A percentile compares a stretch with the other conserved stretches of the same genome.
Evolutionary conservation across 23 red algal species (phyloP).

Genomic region (Rhodosorus marinus): DNA sequence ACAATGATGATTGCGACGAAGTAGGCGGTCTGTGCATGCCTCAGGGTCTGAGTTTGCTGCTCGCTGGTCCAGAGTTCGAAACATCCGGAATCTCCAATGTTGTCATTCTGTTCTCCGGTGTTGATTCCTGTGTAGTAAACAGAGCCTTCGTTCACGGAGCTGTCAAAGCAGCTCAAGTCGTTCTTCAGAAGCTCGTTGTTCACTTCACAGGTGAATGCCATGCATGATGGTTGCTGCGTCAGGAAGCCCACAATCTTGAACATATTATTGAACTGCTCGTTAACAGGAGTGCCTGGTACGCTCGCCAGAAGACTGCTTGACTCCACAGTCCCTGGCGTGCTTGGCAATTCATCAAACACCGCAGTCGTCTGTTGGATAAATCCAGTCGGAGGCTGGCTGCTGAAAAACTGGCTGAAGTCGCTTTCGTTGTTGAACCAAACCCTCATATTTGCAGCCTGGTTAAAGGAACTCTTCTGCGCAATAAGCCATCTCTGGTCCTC

Average conservation of each 20-base stretch:
- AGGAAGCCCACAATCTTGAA: constrained; percentile 36
- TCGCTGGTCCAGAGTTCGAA: constrained; percentile 30
- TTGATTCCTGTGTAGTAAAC: constrained; percentile 1
- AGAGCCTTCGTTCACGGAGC: background rate
- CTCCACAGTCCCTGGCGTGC: no score
- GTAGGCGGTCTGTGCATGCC: constrained; percentile 42
- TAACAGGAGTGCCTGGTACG: no score
- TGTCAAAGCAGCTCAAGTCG: background rate
- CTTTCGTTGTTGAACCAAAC: no score
- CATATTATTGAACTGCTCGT: constrained; percentile 20
- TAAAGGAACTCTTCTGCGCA: no score
- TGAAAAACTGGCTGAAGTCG: no score
- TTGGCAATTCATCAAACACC: no score
- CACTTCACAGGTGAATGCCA: constrained; percentile 14
- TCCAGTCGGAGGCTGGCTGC: no score
- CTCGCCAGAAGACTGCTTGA: no score
- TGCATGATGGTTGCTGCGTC: constrained; percentile 9
- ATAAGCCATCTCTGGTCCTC: no score
- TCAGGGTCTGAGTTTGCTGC: constrained; percentile 27
- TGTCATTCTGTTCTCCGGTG: constrained; percentile 2
- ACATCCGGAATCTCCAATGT: constrained; percentile 3
- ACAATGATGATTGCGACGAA: constrained; percentile 59
- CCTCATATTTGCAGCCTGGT: no score
- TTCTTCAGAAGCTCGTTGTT: constrained; percentile 1
- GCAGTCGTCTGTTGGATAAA: no score